Evolutionary conservation across 805 yeast species (phyloP).

Genomic region (Teunomyces atbi): DNA sequence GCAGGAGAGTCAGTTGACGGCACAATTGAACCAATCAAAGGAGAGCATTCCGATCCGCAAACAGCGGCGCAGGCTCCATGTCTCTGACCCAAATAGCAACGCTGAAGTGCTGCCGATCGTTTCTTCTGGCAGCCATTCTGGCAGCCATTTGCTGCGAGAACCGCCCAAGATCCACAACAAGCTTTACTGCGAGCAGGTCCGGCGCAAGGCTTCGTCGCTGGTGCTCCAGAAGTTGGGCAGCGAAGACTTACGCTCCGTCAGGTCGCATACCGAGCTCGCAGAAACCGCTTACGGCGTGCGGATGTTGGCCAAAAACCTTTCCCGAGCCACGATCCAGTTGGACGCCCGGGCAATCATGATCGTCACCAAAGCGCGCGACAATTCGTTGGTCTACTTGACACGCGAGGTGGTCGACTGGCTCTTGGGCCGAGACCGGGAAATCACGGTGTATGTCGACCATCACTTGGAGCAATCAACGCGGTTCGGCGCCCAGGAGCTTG

Average conservation of each 20-base stretch:
- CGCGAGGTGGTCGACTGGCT: slow-evolving; percentile 81
- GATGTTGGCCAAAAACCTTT: slow-evolving; percentile 66
- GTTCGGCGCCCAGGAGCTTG: slow-evolving; percentile 58
- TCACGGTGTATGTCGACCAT: slow-evolving; percentile 69
- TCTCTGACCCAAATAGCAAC: neutral
- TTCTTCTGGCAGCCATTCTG: too few species aligned
- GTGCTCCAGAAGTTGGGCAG: slow-evolving; percentile 9
- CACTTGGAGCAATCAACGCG: slow-evolving; percentile 59
- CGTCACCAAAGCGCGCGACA: slow-evolving; percentile 88
- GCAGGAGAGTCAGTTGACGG: slow-evolving; percentile 1
- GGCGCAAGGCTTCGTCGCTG: slow-evolving; percentile 9
- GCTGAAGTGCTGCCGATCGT: neutral
- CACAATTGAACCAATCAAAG: neutral
- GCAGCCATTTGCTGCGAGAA: slow-evolving; percentile 6
- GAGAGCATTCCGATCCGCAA: neutral
- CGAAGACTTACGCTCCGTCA: slow-evolving; percentile 52
- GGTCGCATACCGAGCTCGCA: slow-evolving; percentile 72
- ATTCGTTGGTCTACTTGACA: slow-evolving; percentile 70
- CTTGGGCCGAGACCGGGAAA: slow-evolving; percentile 36
- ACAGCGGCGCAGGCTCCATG: neutral
- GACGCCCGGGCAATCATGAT: slow-evolving; percentile 71
- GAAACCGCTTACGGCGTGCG: slow-evolving; percentile 82
- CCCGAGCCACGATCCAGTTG: slow-evolving; percentile 68
- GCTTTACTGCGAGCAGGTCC: slow-evolving; percentile 24
- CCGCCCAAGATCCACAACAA: slow-evolving; percentile 32